Percentiles rank a stretch among this genome's conserved stretches.
Evolutionary conservation across 768 basidiomycete genomes (phyloP).

Genomic region (Phanerochaete carnosa): DNA sequence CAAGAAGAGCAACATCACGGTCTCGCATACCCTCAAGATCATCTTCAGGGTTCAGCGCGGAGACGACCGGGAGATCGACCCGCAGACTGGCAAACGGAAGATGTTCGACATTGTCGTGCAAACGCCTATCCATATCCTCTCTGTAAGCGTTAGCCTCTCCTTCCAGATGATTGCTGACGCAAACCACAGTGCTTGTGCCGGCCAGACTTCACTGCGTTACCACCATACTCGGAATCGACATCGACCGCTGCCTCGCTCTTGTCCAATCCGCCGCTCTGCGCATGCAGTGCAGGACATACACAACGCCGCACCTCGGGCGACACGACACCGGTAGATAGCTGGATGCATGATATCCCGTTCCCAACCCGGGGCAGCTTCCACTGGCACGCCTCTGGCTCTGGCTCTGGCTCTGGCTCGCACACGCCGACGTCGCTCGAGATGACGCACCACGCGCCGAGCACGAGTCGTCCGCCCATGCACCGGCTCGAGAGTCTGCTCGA

Average conservation of each 20-base stretch:
- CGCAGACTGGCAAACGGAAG: conserved; percentile 70
- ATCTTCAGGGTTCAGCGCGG: conserved; percentile 81
- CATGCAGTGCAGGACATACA: conserved; percentile 2
- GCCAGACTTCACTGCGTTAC: conserved; percentile 74
- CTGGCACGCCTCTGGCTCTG: background rate
- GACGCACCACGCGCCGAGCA: background rate
- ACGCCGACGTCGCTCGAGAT: conserved; percentile 6
- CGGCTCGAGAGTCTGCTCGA: conserved; percentile 29
- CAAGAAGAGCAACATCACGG: conserved; percentile 65
- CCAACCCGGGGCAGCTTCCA: background rate
- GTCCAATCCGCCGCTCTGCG: conserved; percentile 11
- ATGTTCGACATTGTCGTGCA: conserved; percentile 86
- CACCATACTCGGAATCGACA: conserved; percentile 61
- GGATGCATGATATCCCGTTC: conserved; percentile 2
- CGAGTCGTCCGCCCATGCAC: conserved; percentile 4
- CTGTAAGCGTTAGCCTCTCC: conserved; percentile 46
- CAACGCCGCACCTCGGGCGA: background rate
- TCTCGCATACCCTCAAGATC: conserved; percentile 78
- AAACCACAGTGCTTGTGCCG: conserved; percentile 70
- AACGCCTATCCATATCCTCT: conserved; percentile 82
- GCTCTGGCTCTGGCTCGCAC: background rate
- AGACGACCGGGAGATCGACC: conserved; percentile 60
- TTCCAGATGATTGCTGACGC: background rate
- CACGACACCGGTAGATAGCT: background rate
- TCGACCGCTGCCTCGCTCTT: conserved; percentile 3